Base-by-base conservation (phyloP, 352 stramenopile genomes). In the Phytophthora syringae region DNA sequence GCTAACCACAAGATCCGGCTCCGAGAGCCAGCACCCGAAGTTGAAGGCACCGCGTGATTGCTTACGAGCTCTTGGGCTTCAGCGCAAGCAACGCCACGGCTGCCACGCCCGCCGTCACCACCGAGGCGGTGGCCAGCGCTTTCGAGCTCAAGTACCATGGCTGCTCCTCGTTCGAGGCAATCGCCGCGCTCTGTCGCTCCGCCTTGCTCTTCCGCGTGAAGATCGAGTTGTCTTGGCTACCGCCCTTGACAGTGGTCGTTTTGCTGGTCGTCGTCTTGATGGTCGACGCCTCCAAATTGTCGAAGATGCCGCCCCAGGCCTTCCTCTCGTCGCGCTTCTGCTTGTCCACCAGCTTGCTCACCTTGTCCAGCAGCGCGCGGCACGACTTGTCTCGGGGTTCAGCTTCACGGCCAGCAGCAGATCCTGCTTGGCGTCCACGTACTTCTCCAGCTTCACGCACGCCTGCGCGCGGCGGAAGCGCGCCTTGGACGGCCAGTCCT, bases 401-500 rank as follows among this genome's bases (percentile, higher is more conserved):
- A 95, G 69, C 58, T 89, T 89, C 39, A 90, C 84, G 0, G 88
- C 86, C 51, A 93, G 56, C 58, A 93, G 60, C 28, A 95, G 69
- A 72, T 95, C 88, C 40, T 91, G 81, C 56, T 86, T 88, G 15
- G 88, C 88, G 37, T 94, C 88, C 20, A 45, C 28, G 64, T 82
- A 84, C 66, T 92, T 95, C 50, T 80, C 82, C 45, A 89, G 73
- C 66, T 93, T 93, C 36, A 89, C 63, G 48, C 72, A 82, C 12
- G 88, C 88, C 62, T 93, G 86, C 1, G 88, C 88, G 36, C 88
- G 88, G 45, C 88, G 88, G 68, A 95, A 95, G 11, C 82, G 85
- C 39, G 88, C 88, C 68, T 95, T 95, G 27, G 84, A 88, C 28
- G 88, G 88, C 88, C 88, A 95, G 40, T 95, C 88, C 48, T 90